Base-by-base conservation (phyloP, 345 rosid species). In the Triadica sebifera region DNA sequence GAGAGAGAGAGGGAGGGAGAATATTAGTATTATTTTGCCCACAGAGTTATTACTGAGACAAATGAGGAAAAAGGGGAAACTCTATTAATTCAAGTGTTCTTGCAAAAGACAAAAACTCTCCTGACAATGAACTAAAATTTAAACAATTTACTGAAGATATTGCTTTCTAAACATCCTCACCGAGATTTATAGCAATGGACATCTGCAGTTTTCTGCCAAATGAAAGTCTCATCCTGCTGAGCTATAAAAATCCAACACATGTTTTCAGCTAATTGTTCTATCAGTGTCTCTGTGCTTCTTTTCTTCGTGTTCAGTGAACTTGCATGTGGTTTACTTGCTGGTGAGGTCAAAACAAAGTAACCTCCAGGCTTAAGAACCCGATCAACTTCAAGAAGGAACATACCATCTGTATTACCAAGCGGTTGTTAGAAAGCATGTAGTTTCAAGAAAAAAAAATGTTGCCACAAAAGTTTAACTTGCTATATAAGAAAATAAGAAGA, bases 321-420 rank as follows among this genome's bases (percentile, higher is more conserved):
- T 75, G 93, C 91, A 12, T 79, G 87, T 58, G 88, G 83, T 79
- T 84, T 90, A 76, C 81, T 89, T 20, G 88, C 73, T 7, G 94
- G 94, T 49, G 93, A 88, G 65, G 98, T 93, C 77, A 91, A 86
- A 78, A 89, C 96, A 86, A 95, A 93, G 78, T 90, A 95, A 49
- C 99, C 99, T 57, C 99, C 98, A 11, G 99, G 99, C 87, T 83
- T 93, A 56, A 95, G 89, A 55, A 93, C 80, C 61, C 99, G 96
- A 81, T 95, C 98, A 76, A 89, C 89, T 90, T 95, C 99, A 72
- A 95, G 75, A 59, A 95, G 96, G 74, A 95, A 80, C 80, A 88
- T 81, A 51, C 96, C 99, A 81, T 91, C 99, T 95, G 89, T 77
- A 75, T 72, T 51, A 67, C 34, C 57, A 74, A 72, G 59, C 41